phyloP scores from a whole-genome alignment of 1,284 basidiomycete genomes.

The Irpex sp. region DNA sequence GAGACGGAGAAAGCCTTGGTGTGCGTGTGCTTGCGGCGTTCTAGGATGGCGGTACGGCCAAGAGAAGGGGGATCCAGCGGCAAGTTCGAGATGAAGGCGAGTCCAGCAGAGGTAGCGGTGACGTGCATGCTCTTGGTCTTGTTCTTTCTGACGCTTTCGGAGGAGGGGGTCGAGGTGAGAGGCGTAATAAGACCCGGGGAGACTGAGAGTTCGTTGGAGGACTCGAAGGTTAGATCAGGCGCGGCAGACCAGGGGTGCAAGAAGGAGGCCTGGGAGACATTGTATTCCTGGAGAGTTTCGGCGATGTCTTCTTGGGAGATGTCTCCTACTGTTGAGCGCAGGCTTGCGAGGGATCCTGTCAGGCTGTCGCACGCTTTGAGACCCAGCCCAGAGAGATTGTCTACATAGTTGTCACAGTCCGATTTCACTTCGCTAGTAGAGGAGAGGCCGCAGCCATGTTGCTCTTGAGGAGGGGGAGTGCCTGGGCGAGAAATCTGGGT shows the following conservation, averaged over 20 bases:
- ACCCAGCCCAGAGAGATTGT: neutral
- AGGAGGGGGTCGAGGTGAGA: constrained; percentile 3
- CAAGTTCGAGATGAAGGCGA: neutral
- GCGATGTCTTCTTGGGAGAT: neutral
- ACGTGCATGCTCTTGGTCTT: constrained; percentile 9
- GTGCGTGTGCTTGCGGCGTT: neutral
- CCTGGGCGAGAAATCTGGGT: neutral
- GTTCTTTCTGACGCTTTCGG: constrained; percentile 8
- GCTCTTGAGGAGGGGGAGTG: neutral
- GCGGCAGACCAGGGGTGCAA: neutral
- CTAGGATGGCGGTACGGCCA: neutral
- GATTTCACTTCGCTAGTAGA: neutral
- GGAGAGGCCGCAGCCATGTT: neutral
- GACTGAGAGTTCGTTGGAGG: constrained; percentile 1
- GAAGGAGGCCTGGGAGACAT: neutral
- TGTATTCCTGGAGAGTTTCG: neutral
- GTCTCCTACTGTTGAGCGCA: neutral
- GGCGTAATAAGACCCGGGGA: constrained; percentile 3
- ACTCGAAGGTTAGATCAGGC: constrained; percentile 7
- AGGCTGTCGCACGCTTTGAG: neutral
- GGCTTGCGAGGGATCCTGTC: neutral
- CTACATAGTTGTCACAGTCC: neutral
- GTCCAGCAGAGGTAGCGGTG: neutral
- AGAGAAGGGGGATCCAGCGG: neutral
- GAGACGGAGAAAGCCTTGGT: constrained; percentile 9